These are phyloP conservation scores for Bolboschoenus planiculmis DNA, from an alignment of 176 grass and related monocot genomes.

Conservation along the genomic window DNA sequence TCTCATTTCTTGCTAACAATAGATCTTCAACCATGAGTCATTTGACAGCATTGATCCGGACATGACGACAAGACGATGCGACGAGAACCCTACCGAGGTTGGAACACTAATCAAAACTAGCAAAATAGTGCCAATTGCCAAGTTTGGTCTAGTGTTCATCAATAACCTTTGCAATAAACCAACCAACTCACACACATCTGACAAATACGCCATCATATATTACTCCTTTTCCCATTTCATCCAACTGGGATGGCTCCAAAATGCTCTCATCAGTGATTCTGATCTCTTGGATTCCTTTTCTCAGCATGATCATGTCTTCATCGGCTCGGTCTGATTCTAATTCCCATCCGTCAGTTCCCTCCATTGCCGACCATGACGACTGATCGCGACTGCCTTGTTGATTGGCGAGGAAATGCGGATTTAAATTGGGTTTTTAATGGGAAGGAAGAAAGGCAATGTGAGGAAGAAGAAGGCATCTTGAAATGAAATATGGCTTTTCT, in stretches of 20 bases:
- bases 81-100: conserved; percentile 2
- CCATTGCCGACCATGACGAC: background rate
- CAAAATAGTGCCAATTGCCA: conserved; percentile 16
- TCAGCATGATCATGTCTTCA: conserved; percentile 37
- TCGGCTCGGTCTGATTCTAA: conserved; percentile 3
- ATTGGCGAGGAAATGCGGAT: background rate
- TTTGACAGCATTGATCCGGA: background rate
- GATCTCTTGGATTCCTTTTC: conserved; percentile 33
- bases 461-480: conserved; percentile 9
- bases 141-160: conserved; percentile 19
- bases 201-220: conserved; percentile 26
- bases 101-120: conserved; percentile 26
- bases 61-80: background rate
- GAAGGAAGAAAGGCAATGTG: background rate
- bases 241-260: conserved; percentile 21
- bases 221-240: conserved; percentile 39
- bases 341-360: conserved; percentile 1
- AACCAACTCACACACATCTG: conserved; percentile 25
- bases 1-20: background rate
- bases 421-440: background rate
- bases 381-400: background rate
- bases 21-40: background rate
- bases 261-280: conserved; percentile 25
- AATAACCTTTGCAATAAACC: conserved; percentile 24
- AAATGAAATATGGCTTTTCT: background rate